Base-by-base conservation (phyloP, 345 rosid species). In the Leavenworthia alabamica region DNA sequence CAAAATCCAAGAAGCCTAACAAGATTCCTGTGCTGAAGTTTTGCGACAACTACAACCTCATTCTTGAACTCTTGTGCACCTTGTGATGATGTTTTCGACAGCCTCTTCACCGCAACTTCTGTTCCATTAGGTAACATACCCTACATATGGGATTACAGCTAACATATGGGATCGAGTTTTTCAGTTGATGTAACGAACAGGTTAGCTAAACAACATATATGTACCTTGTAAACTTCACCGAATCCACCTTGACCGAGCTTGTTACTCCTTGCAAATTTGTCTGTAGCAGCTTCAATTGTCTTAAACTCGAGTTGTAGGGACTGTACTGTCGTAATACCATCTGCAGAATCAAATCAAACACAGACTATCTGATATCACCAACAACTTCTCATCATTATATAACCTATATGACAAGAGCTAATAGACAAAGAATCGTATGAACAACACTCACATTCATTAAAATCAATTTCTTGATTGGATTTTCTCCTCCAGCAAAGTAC, bases 191-290 rank as follows among this genome's bases (percentile, higher is more conserved):
- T 24, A 5, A 24, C 15, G 24, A 56, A 56, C 10, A 4, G 15
- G 3, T 14, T 56, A 6, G 35, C 51, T 5, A 6, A 11, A 12
- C 15, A 46, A 46, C 11, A 23, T 12, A 3, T 29, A 20, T 20
- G 22, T 65, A 81, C 87, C 84, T 74, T 76, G 74, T 69, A 83
- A 61, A 86, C 89, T 22, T 39, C 78, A 7, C 89, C 81, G 29
- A 80, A 83, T 48, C 89, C 87, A 10, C 89, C 94, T 61, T 54
- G 65, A 13, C 94, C 94, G 5, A 83, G 63, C 49, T 72, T 79
- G 45, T 82, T 80, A 4, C 67, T 40, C 6, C 10, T 23, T 6
- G 85, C 66, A 67, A 83, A 83, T 0, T 71, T 56, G 3, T 73
- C 29, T 4, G 86, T 79, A 1, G 88, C 84, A 10, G 37, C 56